Conservation (phyloP, 345 rosid genomes). For the Linum usitatissimum region DNA sequence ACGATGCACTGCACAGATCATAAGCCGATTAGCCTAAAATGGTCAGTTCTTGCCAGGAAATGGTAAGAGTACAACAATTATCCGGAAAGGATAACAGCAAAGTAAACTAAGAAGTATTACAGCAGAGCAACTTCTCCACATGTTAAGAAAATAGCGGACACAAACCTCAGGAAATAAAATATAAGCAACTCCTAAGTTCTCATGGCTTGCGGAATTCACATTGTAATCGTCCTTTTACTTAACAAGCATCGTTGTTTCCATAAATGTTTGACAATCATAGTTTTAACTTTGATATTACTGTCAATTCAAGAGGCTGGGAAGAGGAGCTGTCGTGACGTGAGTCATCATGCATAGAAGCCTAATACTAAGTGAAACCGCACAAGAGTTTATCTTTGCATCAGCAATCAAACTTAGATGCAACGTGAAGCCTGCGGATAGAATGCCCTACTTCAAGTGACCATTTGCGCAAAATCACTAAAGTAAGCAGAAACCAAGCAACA, state of each 20-base stretch:
- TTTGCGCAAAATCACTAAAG: background rate
- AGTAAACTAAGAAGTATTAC: too few relatives aligned
- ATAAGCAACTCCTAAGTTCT: background rate
- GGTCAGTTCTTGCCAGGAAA: background rate
- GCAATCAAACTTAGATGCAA: background rate
- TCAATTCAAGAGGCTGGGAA: background rate
- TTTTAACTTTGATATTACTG: too few relatives aligned
- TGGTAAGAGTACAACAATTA: background rate
- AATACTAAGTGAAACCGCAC: background rate
- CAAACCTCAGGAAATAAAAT: background rate
- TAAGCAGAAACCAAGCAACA: background rate
- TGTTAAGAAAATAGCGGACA: background rate
- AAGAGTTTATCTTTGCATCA: too few relatives aligned
- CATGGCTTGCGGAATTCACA: background rate
- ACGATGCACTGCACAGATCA: slow-evolving; percentile 46
- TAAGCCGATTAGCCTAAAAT: background rate
- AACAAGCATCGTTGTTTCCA: too few relatives aligned
- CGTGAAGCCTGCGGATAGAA: background rate
- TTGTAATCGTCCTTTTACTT: background rate
- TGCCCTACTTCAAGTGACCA: background rate
- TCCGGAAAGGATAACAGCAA: background rate
- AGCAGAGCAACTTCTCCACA: background rate
- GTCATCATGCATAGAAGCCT: background rate
- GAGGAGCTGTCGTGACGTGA: background rate
- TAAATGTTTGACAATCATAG: background rate